phyloP scores from a whole-genome alignment of 805 yeast species.

The Wickerhamomyces alni region DNA sequence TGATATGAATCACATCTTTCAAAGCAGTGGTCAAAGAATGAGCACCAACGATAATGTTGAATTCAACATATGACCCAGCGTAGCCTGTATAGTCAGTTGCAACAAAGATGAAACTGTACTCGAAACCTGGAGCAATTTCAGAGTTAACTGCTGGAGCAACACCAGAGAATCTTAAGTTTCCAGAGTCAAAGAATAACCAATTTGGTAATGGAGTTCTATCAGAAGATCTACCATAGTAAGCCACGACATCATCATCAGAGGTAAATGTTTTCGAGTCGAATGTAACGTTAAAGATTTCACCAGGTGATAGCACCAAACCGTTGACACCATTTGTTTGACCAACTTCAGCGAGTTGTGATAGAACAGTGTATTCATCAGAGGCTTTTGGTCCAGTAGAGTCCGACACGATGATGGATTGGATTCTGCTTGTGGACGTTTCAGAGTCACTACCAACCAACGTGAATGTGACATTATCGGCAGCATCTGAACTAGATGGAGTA shows the following conservation, averaged over 20 bases:
- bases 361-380: slow-evolving; percentile 35
- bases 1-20: slow-evolving; percentile 49
- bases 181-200: slow-evolving; percentile 71
- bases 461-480: slow-evolving; percentile 42
- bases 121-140: slow-evolving; percentile 78
- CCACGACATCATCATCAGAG: slow-evolving; percentile 45
- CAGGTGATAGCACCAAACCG: slow-evolving; percentile 71
- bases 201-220: slow-evolving; percentile 87
- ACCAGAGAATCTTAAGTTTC: slow-evolving; percentile 68
- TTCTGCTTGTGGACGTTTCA: slow-evolving; percentile 32
- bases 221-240: slow-evolving; percentile 75
- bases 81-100: slow-evolving; percentile 76
- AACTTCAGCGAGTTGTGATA: slow-evolving; percentile 48
- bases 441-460: slow-evolving; percentile 65
- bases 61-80: slow-evolving; percentile 63
- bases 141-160: slow-evolving; percentile 86
- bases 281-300: slow-evolving; percentile 55
- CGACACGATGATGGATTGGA: slow-evolving; percentile 59
- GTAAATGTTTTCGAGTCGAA: slow-evolving; percentile 61
- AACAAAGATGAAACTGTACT: slow-evolving; percentile 63
- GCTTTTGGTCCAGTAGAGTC: slow-evolving; percentile 47
- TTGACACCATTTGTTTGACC: slow-evolving; percentile 75
- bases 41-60: slow-evolving; percentile 79
- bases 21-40: slow-evolving; percentile 70
- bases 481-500: slow-evolving; percentile 45